Evolutionary conservation across 2,329 filamentous ascomycete genomes (phyloP).

Genomic region (Fusarium circinatum): DNA sequence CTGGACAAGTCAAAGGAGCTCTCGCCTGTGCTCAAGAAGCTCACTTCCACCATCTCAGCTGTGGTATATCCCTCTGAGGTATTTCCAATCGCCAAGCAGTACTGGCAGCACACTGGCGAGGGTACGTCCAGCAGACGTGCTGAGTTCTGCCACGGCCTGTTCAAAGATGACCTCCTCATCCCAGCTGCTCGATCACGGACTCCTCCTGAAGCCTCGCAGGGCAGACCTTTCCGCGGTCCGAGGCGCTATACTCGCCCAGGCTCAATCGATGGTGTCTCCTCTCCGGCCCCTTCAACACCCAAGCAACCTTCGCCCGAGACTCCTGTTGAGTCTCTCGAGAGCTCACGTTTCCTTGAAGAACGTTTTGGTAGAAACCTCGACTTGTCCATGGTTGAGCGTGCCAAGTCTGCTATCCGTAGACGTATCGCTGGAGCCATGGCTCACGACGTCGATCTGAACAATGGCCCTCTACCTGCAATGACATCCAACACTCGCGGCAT

Average conservation of each 20-base stretch:
- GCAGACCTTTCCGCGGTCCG: constrained; percentile 72
- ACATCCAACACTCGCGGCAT: constrained; percentile 64
- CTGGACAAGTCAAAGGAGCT: constrained; percentile 65
- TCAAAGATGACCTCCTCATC: constrained; percentile 72
- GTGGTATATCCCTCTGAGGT: constrained; percentile 76
- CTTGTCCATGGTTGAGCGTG: constrained; percentile 79
- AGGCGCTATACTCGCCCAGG: constrained; percentile 77
- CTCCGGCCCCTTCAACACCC: constrained; percentile 12
- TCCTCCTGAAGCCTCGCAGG: constrained; percentile 36
- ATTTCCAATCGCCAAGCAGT: constrained; percentile 84
- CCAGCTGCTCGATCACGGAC: constrained; percentile 43
- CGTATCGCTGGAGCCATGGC: constrained; percentile 89
- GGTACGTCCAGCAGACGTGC: constrained; percentile 91
- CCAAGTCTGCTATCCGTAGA: constrained; percentile 84
- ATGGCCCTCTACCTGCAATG: constrained; percentile 37
- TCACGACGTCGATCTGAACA: constrained; percentile 68
- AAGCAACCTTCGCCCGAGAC: constrained; percentile 33
- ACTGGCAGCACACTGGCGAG: constrained; percentile 97
- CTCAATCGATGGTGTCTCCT: constrained; percentile 47
- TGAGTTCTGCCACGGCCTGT: constrained; percentile 84
- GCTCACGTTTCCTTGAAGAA: constrained; percentile 87
- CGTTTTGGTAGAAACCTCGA: constrained; percentile 93
- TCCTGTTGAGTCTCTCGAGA: constrained; percentile 67
- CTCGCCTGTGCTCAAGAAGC: constrained; percentile 61
- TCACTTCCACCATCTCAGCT: constrained; percentile 71